Evolutionary conservation across 1,284 basidiomycete genomes (phyloP).

Genomic region (Cryptococcus sp.): DNA sequence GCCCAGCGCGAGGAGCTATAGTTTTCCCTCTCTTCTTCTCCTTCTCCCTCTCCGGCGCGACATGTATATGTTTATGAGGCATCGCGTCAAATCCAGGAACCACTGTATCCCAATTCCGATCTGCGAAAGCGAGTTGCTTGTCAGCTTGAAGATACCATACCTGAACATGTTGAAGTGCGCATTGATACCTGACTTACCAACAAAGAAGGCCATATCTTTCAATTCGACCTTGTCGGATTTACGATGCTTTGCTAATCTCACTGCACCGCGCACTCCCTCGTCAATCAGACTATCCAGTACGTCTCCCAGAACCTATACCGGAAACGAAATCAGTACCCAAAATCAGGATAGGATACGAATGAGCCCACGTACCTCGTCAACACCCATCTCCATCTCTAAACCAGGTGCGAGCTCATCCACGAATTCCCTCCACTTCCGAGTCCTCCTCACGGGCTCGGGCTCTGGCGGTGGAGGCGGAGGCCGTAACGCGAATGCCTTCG

Average conservation of each 20-base stretch:
- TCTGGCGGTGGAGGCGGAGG: constrained; percentile 31
- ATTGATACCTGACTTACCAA: constrained; percentile 24
- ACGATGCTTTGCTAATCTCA: constrained; percentile 44
- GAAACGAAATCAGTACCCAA: not conserved
- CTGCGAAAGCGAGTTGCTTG: constrained; percentile 10
- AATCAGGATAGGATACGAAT: not conserved
- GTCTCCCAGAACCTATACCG: constrained; percentile 32
- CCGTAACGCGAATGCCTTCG: constrained; percentile 1
- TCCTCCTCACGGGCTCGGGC: constrained; percentile 32
- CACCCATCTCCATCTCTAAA: constrained; percentile 39
- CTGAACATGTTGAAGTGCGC: not conserved
- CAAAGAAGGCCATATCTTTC: constrained; percentile 43
- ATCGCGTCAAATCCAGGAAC: constrained; percentile 44
- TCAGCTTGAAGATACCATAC: not conserved
- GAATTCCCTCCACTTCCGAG: constrained; percentile 41
- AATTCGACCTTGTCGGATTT: constrained; percentile 38
- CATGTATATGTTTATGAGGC: constrained; percentile 35
- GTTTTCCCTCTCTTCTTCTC: constrained; percentile 25
- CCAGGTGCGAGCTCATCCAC: constrained; percentile 38
- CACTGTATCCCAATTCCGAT: constrained; percentile 34
- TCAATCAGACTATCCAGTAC: constrained; percentile 38
- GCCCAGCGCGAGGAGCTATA: constrained; percentile 13
- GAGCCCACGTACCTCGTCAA: constrained; percentile 37
- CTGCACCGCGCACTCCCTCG: constrained; percentile 29
- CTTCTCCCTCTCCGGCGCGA: constrained; percentile 30